Evolutionary conservation across 2,329 filamentous ascomycete species (phyloP).

Genomic region (Fusarium pseudocircinatum): DNA sequence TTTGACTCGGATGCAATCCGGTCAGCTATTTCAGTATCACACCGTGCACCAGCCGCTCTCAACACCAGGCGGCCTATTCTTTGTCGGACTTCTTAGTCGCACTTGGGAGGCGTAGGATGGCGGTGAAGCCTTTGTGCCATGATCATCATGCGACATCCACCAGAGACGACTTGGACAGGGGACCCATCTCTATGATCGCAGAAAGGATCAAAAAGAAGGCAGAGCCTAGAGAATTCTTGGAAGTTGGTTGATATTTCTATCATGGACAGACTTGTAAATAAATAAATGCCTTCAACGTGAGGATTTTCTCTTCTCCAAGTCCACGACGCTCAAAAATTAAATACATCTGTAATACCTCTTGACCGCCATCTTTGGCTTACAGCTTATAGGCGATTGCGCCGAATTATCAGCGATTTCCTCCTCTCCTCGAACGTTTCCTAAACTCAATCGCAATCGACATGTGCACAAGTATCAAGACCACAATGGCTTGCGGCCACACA

Average conservation of each 20-base stretch:
- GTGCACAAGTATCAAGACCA: conserved; percentile 40
- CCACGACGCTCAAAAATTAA: neutral
- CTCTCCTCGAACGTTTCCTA: neutral
- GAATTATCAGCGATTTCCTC: neutral
- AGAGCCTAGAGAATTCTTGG: conserved; percentile 3
- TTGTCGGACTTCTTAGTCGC: neutral
- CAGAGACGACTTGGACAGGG: conserved; percentile 23
- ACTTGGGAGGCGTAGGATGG: conserved; percentile 29
- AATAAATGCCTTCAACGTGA: conserved; percentile 5
- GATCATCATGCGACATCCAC: conserved; percentile 36
- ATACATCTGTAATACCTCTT: neutral
- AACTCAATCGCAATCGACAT: conserved; percentile 23
- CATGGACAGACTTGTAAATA: neutral
- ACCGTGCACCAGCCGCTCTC: neutral
- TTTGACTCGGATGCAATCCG: conserved; percentile 5
- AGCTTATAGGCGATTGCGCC: neutral
- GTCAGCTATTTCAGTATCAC: neutral
- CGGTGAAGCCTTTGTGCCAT: conserved; percentile 33
- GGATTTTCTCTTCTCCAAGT: neutral
- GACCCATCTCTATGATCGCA: conserved; percentile 19
- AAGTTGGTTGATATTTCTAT: neutral
- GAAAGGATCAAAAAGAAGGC: conserved; percentile 15
- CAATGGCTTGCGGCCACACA: conserved; percentile 42
- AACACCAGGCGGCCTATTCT: neutral
- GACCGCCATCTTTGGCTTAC: neutral